These are phyloP conservation scores for Coccomyxa sp. DNA, from an alignment of 139 green algal species.

Conservation along the genomic window DNA sequence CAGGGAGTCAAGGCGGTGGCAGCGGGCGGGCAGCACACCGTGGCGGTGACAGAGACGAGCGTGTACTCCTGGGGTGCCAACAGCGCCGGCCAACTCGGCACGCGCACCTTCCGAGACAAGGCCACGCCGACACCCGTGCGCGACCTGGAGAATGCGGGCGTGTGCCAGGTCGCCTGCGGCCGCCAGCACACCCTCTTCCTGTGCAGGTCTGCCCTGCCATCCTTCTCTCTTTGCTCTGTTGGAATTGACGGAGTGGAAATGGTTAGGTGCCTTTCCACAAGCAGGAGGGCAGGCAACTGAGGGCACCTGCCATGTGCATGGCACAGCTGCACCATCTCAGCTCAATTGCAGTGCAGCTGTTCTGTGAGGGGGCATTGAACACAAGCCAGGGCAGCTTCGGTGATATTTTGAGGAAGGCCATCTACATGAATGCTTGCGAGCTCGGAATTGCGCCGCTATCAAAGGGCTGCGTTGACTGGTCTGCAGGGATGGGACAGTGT, in stretches of 20 bases:
- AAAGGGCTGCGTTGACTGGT: no score
- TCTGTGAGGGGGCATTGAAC: no score
- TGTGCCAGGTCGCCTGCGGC: constrained; percentile 54
- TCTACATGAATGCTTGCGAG: no score
- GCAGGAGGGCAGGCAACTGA: background rate
- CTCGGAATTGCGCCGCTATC: no score
- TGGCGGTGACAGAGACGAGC: constrained; percentile 57
- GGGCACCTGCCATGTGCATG: background rate
- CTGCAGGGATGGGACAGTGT: constrained; percentile 51
- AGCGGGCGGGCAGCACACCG: constrained; percentile 65
- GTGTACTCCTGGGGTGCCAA: constrained; percentile 75
- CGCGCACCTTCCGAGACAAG: constrained; percentile 28
- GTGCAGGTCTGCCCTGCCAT: constrained; percentile 8
- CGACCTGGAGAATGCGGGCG: constrained; percentile 29
- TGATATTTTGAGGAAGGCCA: no score
- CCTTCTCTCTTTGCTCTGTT: background rate
- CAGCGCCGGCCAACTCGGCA: constrained; percentile 58
- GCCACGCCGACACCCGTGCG: constrained; percentile 29
- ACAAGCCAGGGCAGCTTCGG: no score
- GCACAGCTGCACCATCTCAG: no score
- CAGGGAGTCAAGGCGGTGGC: constrained; percentile 63
- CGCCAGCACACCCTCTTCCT: constrained; percentile 67
- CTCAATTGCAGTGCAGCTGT: no score
- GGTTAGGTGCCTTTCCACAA: constrained; percentile 32
- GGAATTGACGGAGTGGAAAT: constrained; percentile 32